These are phyloP conservation scores for Puccinia hordei DNA, from an alignment of 1,284 basidiomycete genomes.

Conservation along the genomic window DNA sequence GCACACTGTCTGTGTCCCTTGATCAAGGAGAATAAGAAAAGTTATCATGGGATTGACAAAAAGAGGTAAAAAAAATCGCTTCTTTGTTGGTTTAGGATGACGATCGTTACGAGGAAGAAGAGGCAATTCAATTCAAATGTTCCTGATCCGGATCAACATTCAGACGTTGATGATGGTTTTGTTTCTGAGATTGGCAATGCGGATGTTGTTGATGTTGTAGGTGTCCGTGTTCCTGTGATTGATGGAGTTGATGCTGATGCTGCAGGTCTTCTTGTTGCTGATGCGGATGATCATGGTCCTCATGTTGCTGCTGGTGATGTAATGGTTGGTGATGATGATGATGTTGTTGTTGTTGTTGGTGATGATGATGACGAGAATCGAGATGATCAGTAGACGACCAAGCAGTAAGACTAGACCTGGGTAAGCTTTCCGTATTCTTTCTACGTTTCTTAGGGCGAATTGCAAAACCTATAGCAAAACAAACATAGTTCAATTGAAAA, in stretches of 20 bases:
- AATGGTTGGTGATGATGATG: background rate
- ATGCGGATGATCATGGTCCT: background rate
- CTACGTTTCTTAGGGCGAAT: conserved; percentile 31
- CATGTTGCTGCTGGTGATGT: background rate
- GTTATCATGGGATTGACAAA: too few relatives aligned
- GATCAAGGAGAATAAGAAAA: too few relatives aligned
- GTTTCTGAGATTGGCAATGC: too few relatives aligned
- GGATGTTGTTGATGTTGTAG: background rate
- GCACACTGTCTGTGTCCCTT: too few relatives aligned
- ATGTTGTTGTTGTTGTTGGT: background rate
- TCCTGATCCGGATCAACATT: too few relatives aligned
- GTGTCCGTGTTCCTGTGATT: too few relatives aligned
- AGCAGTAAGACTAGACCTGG: background rate
- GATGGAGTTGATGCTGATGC: background rate
- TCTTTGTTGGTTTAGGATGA: too few relatives aligned
- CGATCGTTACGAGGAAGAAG: too few relatives aligned
- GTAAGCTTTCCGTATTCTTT: background rate
- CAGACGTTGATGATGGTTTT: too few relatives aligned
- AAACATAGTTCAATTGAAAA: too few relatives aligned
- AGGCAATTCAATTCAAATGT: too few relatives aligned
- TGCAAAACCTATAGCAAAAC: conserved; percentile 21
- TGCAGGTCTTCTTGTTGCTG: background rate
- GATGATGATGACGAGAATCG: background rate
- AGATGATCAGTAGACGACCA: background rate
- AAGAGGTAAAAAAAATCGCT: too few relatives aligned